These are phyloP conservation scores for Aspergillus sp. DNA, from an alignment of 2,329 filamentous ascomycete species.

Conservation along the genomic window DNA sequence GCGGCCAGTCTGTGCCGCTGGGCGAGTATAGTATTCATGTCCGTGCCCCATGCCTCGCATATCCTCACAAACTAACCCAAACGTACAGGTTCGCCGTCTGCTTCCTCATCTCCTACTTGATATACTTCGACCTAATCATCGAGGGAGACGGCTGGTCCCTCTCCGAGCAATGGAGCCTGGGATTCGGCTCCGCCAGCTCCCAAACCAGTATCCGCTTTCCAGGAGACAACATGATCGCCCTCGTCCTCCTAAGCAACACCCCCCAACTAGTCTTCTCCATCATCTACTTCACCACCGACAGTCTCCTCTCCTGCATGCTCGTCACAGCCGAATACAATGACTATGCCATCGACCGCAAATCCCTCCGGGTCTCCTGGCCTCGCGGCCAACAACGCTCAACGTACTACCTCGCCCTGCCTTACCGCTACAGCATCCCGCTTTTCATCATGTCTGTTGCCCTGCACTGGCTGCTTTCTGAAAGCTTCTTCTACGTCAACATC, in stretches of 20 bases:
- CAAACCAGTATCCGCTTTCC: background rate
- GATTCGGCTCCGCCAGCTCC: background rate
- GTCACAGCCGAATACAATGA: slow-evolving; percentile 51
- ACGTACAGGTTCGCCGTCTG: background rate
- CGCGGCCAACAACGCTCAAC: slow-evolving; percentile 42
- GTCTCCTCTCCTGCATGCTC: slow-evolving; percentile 48
- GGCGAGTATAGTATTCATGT: slow-evolving; percentile 4
- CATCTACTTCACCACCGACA: slow-evolving; percentile 38
- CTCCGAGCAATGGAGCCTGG: background rate
- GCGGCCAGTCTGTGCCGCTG: slow-evolving; percentile 6
- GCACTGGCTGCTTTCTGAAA: slow-evolving; percentile 52
- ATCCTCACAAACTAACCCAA: background rate
- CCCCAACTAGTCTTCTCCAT: slow-evolving; percentile 37
- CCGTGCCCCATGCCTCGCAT: background rate
- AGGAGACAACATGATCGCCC: background rate
- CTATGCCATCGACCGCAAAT: slow-evolving; percentile 38
- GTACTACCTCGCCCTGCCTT: slow-evolving; percentile 47
- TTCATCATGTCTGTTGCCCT: slow-evolving; percentile 35
- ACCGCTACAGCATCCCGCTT: slow-evolving; percentile 32
- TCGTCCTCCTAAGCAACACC: slow-evolving; percentile 29
- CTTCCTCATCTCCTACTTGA: background rate
- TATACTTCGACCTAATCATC: background rate
- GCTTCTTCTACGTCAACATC: slow-evolving; percentile 44
- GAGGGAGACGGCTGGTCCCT: background rate
- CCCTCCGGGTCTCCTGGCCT: slow-evolving; percentile 45